Base-by-base conservation (phyloP, 345 rosid species). In the Firmiana major region DNA sequence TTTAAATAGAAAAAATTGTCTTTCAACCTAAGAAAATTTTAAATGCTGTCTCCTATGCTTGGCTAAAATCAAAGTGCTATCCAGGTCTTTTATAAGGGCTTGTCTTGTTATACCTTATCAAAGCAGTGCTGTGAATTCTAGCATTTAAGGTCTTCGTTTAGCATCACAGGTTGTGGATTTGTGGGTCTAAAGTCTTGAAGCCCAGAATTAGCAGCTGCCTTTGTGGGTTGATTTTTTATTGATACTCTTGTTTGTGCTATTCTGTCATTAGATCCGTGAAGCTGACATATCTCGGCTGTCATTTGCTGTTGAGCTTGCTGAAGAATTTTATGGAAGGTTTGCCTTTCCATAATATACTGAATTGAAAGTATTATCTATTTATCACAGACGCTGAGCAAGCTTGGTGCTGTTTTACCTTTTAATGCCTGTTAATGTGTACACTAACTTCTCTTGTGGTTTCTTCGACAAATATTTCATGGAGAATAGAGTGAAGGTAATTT, bases 271-370 rank as follows among this genome's bases (percentile, higher is more conserved):
- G 99, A 90, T 94, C 42, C 93, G 98, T 34, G 99, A 96, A 88
- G 99, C 99, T 84, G 99, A 96, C 73, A 92, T 96, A 86, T 94
- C 98, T 68, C 90, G 99, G 73, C 86, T 96, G 74, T 96, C 99
- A 83, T 96, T 96, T 86, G 99, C 99, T 77, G 97, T 92, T 81
- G 99, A 96, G 85, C 93, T 96, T 77, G 99, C 99, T 69, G 99
- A 96, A 88, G 99, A 96, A 82, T 96, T 96, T 84, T 96, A 96
- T 83, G 99, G 97, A 88, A 96, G 99, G 97, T 92, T 80, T 83
- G 82, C 40, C 64, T 63, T 80, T 73, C 68, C 70, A 28, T 70
- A 34, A 49, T 75, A 7, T 45, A 69, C 68, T 80, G 74, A 78
- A 54, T 13, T 68, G 31, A 43, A 71, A 38, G 22, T 82, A 0